Evolutionary conservation across 768 basidiomycete genomes (phyloP).

Genomic region (Mycena venus): DNA sequence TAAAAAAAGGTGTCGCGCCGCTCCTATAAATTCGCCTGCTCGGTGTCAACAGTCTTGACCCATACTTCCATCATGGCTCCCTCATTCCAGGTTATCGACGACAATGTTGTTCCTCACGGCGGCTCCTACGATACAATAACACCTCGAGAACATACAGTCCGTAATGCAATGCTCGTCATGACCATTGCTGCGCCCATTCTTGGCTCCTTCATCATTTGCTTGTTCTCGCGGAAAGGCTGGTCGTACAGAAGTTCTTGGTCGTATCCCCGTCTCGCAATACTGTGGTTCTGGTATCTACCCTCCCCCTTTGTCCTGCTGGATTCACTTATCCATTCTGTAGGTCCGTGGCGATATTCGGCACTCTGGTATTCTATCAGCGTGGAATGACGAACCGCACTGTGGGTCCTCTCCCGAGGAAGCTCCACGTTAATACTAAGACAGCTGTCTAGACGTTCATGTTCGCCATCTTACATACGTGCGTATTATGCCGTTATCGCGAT

Average conservation of each 20-base stretch:
- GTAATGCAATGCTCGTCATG: conserved; percentile 26
- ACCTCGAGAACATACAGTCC: conserved; percentile 22
- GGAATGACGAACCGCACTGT: conserved; percentile 28
- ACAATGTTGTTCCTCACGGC: conserved; percentile 22
- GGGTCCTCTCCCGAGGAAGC: background rate
- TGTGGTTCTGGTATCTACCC: conserved; percentile 23
- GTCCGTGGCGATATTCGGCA: conserved; percentile 25
- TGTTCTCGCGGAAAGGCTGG: conserved; percentile 22
- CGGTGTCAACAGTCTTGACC: background rate
- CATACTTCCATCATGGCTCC: conserved; percentile 20
- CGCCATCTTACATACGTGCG: conserved; percentile 17
- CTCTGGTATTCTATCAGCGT: conserved; percentile 24
- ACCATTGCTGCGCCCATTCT: conserved; percentile 17
- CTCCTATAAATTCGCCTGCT: background rate
- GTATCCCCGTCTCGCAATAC: conserved; percentile 24
- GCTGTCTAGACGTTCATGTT: conserved; percentile 14
- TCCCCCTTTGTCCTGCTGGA: background rate
- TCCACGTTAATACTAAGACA: background rate
- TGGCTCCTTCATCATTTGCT: conserved; percentile 23
- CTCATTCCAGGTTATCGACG: conserved; percentile 23
- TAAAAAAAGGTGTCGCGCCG: background rate
- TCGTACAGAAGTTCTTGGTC: conserved; percentile 19
- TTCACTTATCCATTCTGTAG: conserved; percentile 4
- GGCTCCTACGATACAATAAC: conserved; percentile 27
- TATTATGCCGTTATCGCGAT: background rate